phyloP scores from a whole-genome alignment of 257 asterid genomes.

The Buddleja alternifolia region DNA sequence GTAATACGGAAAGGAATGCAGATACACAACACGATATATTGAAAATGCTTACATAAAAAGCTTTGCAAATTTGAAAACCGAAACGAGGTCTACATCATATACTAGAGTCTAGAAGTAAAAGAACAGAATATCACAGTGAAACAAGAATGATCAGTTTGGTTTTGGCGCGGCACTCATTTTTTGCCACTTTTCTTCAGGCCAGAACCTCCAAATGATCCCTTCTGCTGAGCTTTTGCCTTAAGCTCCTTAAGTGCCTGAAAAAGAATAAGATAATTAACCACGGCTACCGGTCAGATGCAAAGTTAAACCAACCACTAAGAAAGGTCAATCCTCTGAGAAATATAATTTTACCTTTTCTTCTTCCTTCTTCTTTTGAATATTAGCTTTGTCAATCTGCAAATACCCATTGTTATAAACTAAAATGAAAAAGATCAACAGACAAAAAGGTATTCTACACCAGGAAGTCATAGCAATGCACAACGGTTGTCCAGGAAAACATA shows the following conservation, averaged over 20 bases:
- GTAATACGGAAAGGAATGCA: no score
- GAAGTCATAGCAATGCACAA: not conserved
- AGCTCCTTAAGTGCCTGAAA: conserved; percentile 76
- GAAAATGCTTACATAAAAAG: not conserved
- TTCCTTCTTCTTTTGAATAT: conserved; percentile 77
- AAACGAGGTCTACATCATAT: conserved; percentile 19
- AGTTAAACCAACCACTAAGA: not conserved
- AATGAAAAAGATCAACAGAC: not conserved
- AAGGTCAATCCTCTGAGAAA: not conserved
- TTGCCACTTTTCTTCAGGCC: conserved; percentile 91
- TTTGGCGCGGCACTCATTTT: conserved; percentile 41
- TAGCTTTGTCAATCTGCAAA: conserved; percentile 67
- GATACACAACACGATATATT: no score
- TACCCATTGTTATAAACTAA: not conserved
- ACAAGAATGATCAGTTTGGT: not conserved
- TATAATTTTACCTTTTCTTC: conserved; percentile 67
- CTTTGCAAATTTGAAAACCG: conserved; percentile 7
- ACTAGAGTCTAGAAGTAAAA: not conserved
- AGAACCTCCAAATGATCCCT: conserved; percentile 73
- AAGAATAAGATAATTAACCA: not conserved
- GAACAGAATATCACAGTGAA: not conserved
- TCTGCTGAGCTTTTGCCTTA: conserved; percentile 68
- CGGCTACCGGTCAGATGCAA: not conserved
- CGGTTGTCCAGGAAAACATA: not conserved
- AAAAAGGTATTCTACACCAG: not conserved